Evolutionary conservation across 2,329 filamentous ascomycete species (phyloP).

Genomic region (Scortechinia acanthostroma): DNA sequence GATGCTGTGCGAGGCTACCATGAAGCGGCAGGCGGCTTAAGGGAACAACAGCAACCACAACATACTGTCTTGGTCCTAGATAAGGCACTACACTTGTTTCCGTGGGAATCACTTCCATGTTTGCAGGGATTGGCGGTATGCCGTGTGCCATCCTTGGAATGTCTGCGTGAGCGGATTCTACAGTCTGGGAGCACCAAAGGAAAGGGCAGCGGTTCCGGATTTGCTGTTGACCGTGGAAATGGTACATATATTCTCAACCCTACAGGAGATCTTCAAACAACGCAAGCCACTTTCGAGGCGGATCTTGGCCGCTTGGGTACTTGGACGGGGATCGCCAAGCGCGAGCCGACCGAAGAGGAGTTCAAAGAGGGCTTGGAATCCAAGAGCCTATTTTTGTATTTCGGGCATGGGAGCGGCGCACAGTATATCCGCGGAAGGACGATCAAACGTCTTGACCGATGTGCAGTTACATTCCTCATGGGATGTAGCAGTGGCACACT

Average conservation of each 20-base stretch:
- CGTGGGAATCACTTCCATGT: conserved; percentile 69
- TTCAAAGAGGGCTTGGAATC: conserved; percentile 44
- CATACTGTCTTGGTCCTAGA: conserved; percentile 69
- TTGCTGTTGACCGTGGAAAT: conserved; percentile 25
- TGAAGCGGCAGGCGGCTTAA: conserved; percentile 13
- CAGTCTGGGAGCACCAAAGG: conserved; percentile 11
- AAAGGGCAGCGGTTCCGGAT: conserved; percentile 14
- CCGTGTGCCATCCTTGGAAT: conserved; percentile 59
- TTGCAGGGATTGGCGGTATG: conserved; percentile 57
- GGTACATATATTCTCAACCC: conserved; percentile 64
- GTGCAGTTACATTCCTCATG: conserved; percentile 60
- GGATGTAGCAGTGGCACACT: conserved; percentile 65
- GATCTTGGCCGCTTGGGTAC: conserved; percentile 47
- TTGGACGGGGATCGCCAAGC: conserved; percentile 49
- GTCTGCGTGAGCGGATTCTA: conserved; percentile 54
- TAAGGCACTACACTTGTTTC: conserved; percentile 62
- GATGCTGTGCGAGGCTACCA: conserved; percentile 61
- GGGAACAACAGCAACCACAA: conserved; percentile 15
- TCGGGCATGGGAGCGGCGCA: conserved; percentile 67
- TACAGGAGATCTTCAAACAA: conserved; percentile 55
- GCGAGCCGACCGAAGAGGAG: conserved; percentile 54
- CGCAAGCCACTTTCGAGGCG: conserved; percentile 49
- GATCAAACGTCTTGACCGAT: conserved; percentile 52
- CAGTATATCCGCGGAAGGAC: conserved; percentile 65
- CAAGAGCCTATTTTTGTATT: conserved; percentile 59